Percentiles rank a stretch among this genome's conserved stretches.
Conservation (phyloP, 768 basidiomycete genomes). For the Naganishia vaughanmartiniae region DNA sequence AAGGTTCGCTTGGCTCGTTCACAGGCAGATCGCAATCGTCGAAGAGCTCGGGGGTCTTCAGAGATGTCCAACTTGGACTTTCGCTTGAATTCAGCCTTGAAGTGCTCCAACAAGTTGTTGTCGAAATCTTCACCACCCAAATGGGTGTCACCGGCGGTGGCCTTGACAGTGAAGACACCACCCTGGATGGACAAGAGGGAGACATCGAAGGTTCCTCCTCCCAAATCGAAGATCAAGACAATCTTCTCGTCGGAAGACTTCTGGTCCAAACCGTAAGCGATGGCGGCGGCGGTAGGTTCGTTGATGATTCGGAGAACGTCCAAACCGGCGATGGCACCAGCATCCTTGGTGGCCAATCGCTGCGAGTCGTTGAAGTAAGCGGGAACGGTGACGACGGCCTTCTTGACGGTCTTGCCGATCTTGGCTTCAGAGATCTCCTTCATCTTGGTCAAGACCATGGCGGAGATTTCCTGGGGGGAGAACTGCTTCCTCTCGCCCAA, state of each 20-base stretch:
- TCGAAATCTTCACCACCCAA: slow-evolving; percentile 99
- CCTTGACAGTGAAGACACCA: slow-evolving; percentile 82
- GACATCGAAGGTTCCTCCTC: slow-evolving; percentile 99
- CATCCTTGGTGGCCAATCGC: slow-evolving; percentile 98
- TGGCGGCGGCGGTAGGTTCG: slow-evolving; percentile 98
- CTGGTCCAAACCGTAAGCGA: slow-evolving; percentile 92
- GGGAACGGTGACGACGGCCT: slow-evolving; percentile 97
- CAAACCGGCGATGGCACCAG: slow-evolving; percentile 94
- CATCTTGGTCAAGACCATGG: slow-evolving; percentile 99
- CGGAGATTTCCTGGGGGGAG: slow-evolving; percentile 98
- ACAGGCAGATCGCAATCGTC: slow-evolving; percentile 92
- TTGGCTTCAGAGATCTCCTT: slow-evolving; percentile 99
- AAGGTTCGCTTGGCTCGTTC: slow-evolving; percentile 99
- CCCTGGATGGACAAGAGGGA: slow-evolving; percentile 96
- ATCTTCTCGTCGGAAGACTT: slow-evolving; percentile 94
- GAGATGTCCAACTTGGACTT: slow-evolving; percentile 97
- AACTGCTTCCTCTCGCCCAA: slow-evolving; percentile 92
- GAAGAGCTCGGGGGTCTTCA: slow-evolving; percentile 91
- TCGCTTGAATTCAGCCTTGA: slow-evolving; percentile 99
- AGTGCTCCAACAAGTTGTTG: slow-evolving; percentile 94
- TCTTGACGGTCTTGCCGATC: slow-evolving; percentile 96
- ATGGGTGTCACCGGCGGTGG: slow-evolving; percentile 98
- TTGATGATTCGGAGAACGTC: slow-evolving; percentile 99
- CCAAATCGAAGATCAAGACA: slow-evolving; percentile 98
- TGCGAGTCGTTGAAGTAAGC: slow-evolving; percentile 99